phyloP scores from a whole-genome alignment of 495 filamentous ascomycete species.

The Astrocystis sublimbata region DNA sequence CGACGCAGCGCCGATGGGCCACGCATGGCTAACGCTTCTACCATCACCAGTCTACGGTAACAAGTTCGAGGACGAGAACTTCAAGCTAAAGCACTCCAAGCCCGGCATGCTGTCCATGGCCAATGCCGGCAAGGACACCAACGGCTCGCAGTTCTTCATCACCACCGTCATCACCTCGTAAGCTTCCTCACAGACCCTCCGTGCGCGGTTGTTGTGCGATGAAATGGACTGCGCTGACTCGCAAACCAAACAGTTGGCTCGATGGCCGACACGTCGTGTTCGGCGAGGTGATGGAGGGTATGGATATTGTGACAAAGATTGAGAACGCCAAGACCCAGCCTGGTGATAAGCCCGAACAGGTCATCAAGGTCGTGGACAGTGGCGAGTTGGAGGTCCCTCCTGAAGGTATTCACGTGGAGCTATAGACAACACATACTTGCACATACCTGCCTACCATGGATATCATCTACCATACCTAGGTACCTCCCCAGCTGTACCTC shows the following conservation, averaged over 20 bases:
- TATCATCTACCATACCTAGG: too few species aligned
- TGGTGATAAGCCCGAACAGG: conserved; percentile 71
- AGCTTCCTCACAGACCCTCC: conserved; percentile 30
- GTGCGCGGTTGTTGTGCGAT: not conserved
- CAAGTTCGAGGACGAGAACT: conserved; percentile 98
- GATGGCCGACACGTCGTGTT: conserved; percentile 90
- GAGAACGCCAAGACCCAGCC: conserved; percentile 70
- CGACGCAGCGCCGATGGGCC: not conserved
- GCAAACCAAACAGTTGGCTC: conserved; percentile 65
- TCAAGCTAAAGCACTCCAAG: conserved; percentile 88
- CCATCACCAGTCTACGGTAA: conserved; percentile 74
- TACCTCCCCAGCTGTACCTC: conserved; percentile 17
- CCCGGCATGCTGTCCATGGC: conserved; percentile 78
- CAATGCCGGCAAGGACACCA: conserved; percentile 96
- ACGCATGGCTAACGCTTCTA: conserved; percentile 14
- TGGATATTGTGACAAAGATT: conserved; percentile 86
- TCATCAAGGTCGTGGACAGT: conserved; percentile 89
- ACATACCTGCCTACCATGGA: too few species aligned
- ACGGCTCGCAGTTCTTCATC: conserved; percentile 98
- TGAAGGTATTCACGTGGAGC: conserved; percentile 98
- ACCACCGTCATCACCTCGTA: conserved; percentile 82
- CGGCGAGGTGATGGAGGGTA: conserved; percentile 87
- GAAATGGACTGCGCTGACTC: conserved; percentile 19
- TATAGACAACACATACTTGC: conserved; percentile 60
- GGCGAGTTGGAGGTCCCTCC: conserved; percentile 84